Evolutionary conservation across 257 asterid genomes (phyloP).

Genomic region (Plantago major): DNA sequence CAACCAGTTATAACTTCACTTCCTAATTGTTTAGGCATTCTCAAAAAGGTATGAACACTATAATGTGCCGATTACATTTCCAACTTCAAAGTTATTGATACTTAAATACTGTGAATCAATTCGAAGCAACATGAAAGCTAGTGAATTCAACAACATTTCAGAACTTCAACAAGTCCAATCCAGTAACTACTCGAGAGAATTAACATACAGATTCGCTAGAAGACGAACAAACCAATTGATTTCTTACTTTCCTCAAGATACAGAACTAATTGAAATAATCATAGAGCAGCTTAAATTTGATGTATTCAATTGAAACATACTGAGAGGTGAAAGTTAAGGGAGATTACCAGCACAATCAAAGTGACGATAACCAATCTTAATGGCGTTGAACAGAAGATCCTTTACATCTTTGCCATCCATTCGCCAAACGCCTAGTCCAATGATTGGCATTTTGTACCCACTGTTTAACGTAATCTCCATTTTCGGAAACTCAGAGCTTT

Average conservation of each 20-base stretch:
- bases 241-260: background rate
- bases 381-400: constrained; percentile 35
- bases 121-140: background rate
- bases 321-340: background rate
- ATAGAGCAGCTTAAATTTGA: too few species aligned
- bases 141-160: background rate
- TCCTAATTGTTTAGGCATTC: too few species aligned
- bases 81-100: background rate
- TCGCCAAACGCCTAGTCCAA: constrained; percentile 50
- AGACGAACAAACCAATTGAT: background rate
- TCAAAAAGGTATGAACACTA: too few species aligned
- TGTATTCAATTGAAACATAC: background rate
- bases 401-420: constrained; percentile 40
- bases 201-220: background rate
- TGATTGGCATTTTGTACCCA: constrained; percentile 41
- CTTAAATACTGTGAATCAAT: background rate
- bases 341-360: constrained; percentile 49
- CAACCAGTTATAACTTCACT: background rate
- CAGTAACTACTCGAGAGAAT: background rate
- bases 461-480: constrained; percentile 27
- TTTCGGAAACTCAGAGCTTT: background rate
- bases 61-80: background rate
- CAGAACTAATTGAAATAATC: background rate
- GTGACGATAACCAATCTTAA: constrained; percentile 49
- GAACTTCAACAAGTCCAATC: background rate